A percentile compares a stretch with the other conserved stretches of the same genome.
phyloP scores from a whole-genome alignment of 345 rosid genomes.

The thale cress (Arabidopsis thaliana) region TAIR10.1 NC_003071.7:14219001-14219500 shows the following conservation, averaged over 20 bases:
- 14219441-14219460: background rate
- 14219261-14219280: background rate
- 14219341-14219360: background rate
- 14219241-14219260: background rate
- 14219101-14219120: slow-evolving; percentile 33
- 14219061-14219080: slow-evolving; percentile 35
- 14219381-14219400: background rate
- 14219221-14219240: background rate
- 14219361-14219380: background rate
- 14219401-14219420: background rate
- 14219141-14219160: slow-evolving; percentile 44
- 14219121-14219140: slow-evolving; percentile 14
- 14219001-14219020: slow-evolving; percentile 53
- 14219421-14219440: background rate
- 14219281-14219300: background rate
- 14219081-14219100: slow-evolving; percentile 45
- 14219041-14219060: slow-evolving; percentile 26
- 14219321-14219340: background rate
- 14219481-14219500: background rate
- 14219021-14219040: slow-evolving; percentile 34
- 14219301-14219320: background rate
- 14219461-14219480: background rate
- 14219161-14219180: slow-evolving; percentile 21
- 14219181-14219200: slow-evolving; percentile 18
- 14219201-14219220: background rate